Evolutionary conservation across 495 filamentous ascomycete genomes (phyloP), one percentile per base, ranked within the genome.

Genomic region (Penicillium roqueforti): DNA sequence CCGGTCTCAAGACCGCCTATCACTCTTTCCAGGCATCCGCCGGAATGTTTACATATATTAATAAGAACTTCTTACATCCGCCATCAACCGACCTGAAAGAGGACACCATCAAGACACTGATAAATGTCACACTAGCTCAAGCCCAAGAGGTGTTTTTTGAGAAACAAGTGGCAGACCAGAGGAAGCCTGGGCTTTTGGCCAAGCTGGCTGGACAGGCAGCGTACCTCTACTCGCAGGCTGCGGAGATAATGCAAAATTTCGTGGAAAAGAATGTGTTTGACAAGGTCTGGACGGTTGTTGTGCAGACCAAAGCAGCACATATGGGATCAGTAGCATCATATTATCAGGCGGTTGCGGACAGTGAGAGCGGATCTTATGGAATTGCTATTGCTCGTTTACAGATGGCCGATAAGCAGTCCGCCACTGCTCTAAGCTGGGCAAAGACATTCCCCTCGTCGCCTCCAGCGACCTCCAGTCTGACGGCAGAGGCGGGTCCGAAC

Each of bases 31-130:
- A 98, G 68, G 93, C 93, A 31, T 87, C 92, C 22, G 93, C 93
- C 10, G 93, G 93, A 69, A 98, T 98, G 93, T 98, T 97, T 71
- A 97, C 91, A 18, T 98, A 98, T 62, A 97, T 98, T 75, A 98
- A 97, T 69, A 92, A 97, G 73, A 97, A 98, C 72, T 98, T 98
- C 71, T 75, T 97, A 37, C 95, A 98, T 65, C 93, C 93, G 31
- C 93, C 93, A 3, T 96, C 91, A 9, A 93, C 88, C 23, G 93
- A 98, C 64, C 73, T 98, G 31, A 96, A 92, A 67, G 79, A 92
- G 54, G 91, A 97, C 14, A 97, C 93, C 3, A 89, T 98, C 54
- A 96, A 96, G 72, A 91, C 91, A 1, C 69, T 98, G 55, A 97
- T 98, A 65, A 82, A 83, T 47, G 82, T 97, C 54, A 97, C 91